phyloP scores from a whole-genome alignment of 2,329 filamentous ascomycete genomes.

The Fusarium palustre region DNA sequence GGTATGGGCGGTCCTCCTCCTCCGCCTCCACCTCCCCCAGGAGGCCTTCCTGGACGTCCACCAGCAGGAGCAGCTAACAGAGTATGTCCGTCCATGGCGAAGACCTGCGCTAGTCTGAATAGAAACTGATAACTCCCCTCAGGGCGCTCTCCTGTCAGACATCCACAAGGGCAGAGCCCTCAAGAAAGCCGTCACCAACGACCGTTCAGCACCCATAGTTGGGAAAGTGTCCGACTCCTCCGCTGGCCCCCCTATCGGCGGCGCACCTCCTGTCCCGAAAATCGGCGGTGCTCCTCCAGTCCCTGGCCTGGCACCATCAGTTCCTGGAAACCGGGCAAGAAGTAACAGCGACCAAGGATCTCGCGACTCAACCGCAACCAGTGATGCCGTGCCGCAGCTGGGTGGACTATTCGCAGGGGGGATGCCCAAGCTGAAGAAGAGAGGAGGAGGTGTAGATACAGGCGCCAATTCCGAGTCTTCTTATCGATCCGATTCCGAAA shows the following conservation, averaged over 20 bases:
- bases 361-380: conserved; percentile 56
- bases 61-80: conserved; percentile 64
- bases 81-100: conserved; percentile 61
- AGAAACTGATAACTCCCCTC: conserved; percentile 3
- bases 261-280: conserved; percentile 84
- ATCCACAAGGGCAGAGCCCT: conserved; percentile 84
- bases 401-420: conserved; percentile 91
- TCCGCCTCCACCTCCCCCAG: conserved; percentile 48
- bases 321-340: conserved; percentile 76
- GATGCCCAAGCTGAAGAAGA: conserved; percentile 94
- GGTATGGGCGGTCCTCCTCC: conserved; percentile 41
- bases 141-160: conserved; percentile 90
- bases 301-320: conserved; percentile 77
- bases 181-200: conserved; percentile 91
- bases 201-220: conserved; percentile 85
- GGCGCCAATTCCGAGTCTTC: conserved; percentile 70
- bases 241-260: conserved; percentile 70
- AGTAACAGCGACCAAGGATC: conserved; percentile 84
- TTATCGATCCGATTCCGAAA: conserved; percentile 80
- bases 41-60: conserved; percentile 68
- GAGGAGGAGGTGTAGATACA: conserved; percentile 82
- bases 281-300: conserved; percentile 60
- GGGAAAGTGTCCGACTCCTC: conserved; percentile 53
- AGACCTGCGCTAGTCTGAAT: neutral
- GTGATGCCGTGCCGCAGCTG: conserved; percentile 79